Evolutionary conservation across 805 yeast genomes (phyloP).

Genomic region (Ogataea saltuana): DNA sequence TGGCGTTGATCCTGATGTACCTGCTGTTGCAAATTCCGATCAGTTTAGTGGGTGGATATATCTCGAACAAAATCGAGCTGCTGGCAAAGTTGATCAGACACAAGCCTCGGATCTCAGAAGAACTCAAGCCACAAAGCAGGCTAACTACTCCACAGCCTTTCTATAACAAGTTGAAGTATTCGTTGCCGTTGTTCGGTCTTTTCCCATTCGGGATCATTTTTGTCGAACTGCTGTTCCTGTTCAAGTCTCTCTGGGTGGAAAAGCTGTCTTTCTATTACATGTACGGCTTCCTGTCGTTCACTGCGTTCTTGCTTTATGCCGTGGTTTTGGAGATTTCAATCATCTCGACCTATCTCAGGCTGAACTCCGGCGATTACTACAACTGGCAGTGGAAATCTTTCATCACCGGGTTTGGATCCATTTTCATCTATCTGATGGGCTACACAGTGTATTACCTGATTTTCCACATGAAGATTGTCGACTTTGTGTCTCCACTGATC

Average conservation of each 20-base stretch:
- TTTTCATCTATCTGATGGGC: constrained; percentile 67
- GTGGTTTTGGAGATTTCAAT: constrained; percentile 72
- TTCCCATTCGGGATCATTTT: constrained; percentile 81
- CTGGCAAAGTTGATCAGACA: constrained; percentile 18
- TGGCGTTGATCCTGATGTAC: constrained; percentile 59
- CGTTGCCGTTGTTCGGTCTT: constrained; percentile 58
- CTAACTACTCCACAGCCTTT: constrained; percentile 40
- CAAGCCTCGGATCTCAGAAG: constrained; percentile 14
- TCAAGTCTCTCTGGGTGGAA: constrained; percentile 78
- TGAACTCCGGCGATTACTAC: constrained; percentile 50
- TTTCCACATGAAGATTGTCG: constrained; percentile 58
- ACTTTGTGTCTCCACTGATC: constrained; percentile 63
- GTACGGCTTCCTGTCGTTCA: constrained; percentile 73
- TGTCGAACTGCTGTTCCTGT: constrained; percentile 71
- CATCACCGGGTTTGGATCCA: constrained; percentile 62
- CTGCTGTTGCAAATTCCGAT: constrained; percentile 72
- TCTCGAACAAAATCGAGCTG: constrained; percentile 33
- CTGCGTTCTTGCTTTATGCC: constrained; percentile 57
- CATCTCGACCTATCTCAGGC: constrained; percentile 63
- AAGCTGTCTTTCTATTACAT: constrained; percentile 75
- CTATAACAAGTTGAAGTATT: constrained; percentile 34
- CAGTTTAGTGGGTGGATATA: constrained; percentile 68
- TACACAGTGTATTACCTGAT: constrained; percentile 70
- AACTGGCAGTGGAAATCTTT: constrained; percentile 87
- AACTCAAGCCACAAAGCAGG: constrained; percentile 13